Percentiles rank a stretch among this genome's conserved stretches.
These are phyloP conservation scores for Panaeolus papilionaceus DNA, from an alignment of 768 basidiomycete genomes.

Conservation along the genomic window DNA sequence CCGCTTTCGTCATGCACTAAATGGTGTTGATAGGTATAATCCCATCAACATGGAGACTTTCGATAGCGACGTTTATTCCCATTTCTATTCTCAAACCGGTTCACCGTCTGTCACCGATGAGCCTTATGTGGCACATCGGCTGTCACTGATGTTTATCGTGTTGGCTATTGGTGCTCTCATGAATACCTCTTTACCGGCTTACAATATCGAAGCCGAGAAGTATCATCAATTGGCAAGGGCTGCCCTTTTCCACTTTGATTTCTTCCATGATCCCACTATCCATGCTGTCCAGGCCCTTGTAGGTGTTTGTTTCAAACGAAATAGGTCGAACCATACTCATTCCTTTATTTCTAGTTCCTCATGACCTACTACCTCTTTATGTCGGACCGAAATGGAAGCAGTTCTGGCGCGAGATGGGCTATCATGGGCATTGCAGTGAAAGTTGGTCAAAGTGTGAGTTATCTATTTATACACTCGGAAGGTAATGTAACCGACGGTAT, in stretches of 20 bases:
- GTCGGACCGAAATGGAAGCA: conserved; percentile 70
- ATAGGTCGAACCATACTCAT: not conserved
- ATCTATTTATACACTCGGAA: conserved; percentile 21
- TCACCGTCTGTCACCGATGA: conserved; percentile 52
- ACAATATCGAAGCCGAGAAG: conserved; percentile 72
- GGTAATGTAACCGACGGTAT: conserved; percentile 23
- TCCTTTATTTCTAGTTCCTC: conserved; percentile 50
- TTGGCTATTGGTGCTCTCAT: conserved; percentile 71
- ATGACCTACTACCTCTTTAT: conserved; percentile 77
- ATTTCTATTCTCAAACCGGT: conserved; percentile 58
- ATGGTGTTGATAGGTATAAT: conserved; percentile 58
- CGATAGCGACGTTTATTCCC: conserved; percentile 61
- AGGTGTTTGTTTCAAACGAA: conserved; percentile 32
- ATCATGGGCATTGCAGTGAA: conserved; percentile 75
- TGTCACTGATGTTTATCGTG: conserved; percentile 70
- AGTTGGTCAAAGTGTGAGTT: conserved; percentile 71
- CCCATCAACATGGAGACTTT: conserved; percentile 67
- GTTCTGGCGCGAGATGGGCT: conserved; percentile 69
- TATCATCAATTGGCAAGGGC: conserved; percentile 73
- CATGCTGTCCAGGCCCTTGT: conserved; percentile 73
- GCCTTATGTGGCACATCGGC: conserved; percentile 60
- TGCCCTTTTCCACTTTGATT: conserved; percentile 64
- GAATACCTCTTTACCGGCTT: conserved; percentile 59
- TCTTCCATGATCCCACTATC: conserved; percentile 73
- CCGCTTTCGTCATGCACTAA: conserved; percentile 18